Evolutionary conservation across 495 filamentous ascomycete genomes (phyloP).

Genomic region (Apiosordaria backusii): DNA sequence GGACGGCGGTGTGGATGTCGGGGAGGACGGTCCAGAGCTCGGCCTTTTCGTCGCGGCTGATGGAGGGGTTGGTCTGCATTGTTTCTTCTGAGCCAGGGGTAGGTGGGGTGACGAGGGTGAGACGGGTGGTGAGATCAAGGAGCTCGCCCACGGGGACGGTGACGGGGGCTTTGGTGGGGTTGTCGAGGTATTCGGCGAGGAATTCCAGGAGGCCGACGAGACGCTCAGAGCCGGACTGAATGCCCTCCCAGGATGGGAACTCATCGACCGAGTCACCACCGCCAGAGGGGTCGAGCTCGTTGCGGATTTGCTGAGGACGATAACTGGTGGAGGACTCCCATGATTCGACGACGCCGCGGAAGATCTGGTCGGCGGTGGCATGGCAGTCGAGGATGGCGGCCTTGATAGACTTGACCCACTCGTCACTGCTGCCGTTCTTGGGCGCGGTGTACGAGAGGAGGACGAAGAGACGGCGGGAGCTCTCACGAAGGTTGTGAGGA

Average conservation of each 20-base stretch:
- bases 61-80: slow-evolving; percentile 58
- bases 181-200: slow-evolving; percentile 46
- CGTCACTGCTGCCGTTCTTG: slow-evolving; percentile 65
- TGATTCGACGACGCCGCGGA: slow-evolving; percentile 71
- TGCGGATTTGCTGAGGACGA: slow-evolving; percentile 28
- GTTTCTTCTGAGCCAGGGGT: slow-evolving; percentile 36
- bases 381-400: slow-evolving; percentile 59
- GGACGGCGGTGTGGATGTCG: slow-evolving; percentile 63
- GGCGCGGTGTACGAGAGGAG: slow-evolving; percentile 70
- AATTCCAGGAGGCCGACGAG: slow-evolving; percentile 61
- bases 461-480: slow-evolving; percentile 58
- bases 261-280: slow-evolving; percentile 44
- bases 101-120: slow-evolving; percentile 64
- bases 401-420: slow-evolving; percentile 66
- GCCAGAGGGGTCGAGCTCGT: slow-evolving; percentile 41
- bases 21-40: slow-evolving; percentile 67
- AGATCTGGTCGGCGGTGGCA: slow-evolving; percentile 65
- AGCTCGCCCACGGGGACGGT: slow-evolving; percentile 61
- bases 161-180: slow-evolving; percentile 57
- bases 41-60: slow-evolving; percentile 74
- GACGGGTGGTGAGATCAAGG: slow-evolving; percentile 60
- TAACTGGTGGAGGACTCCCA: slow-evolving; percentile 61
- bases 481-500: slow-evolving; percentile 47
- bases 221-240: slow-evolving; percentile 66
- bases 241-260: slow-evolving; percentile 65